phyloP scores from a whole-genome alignment of 2,329 filamentous ascomycete species.

The Xylaria sp. region DNA sequence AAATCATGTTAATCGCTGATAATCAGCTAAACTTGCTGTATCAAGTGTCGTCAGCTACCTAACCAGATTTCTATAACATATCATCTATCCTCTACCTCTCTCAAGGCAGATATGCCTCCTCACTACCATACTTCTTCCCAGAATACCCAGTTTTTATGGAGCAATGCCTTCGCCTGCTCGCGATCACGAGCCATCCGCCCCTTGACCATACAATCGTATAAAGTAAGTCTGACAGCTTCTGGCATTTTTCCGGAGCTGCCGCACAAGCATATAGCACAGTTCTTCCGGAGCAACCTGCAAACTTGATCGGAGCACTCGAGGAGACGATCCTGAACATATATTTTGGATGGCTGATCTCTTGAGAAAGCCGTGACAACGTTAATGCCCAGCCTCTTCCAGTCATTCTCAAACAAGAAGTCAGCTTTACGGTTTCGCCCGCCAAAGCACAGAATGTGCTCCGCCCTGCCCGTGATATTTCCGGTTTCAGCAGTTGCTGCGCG shows the following conservation, averaged over 20 bases:
- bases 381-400: constrained; percentile 72
- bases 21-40: not conserved
- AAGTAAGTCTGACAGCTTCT: constrained; percentile 62
- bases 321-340: constrained; percentile 68
- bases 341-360: constrained; percentile 68
- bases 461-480: not conserved
- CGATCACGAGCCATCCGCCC: constrained; percentile 49
- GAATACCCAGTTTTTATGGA: constrained; percentile 47
- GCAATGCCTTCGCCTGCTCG: constrained; percentile 54
- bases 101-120: no score
- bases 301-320: constrained; percentile 55
- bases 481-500: constrained; percentile 56
- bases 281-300: constrained; percentile 52
- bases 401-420: constrained; percentile 84
- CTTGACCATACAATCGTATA: constrained; percentile 61
- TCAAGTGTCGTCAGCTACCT: not conserved
- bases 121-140: constrained; percentile 71
- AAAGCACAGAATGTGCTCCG: constrained; percentile 73
- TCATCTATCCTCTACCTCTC: no score
- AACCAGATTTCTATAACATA: not conserved
- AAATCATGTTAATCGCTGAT: not conserved
- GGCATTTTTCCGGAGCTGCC: constrained; percentile 70
- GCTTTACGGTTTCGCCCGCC: constrained; percentile 79
- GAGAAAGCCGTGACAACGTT: constrained; percentile 75
- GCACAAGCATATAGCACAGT: constrained; percentile 64